A percentile compares a stretch with the other conserved stretches of the same genome.
Evolutionary conservation across 192 early-diverging fungal species (phyloP).

Genomic region (Diversispora eburnea): DNA sequence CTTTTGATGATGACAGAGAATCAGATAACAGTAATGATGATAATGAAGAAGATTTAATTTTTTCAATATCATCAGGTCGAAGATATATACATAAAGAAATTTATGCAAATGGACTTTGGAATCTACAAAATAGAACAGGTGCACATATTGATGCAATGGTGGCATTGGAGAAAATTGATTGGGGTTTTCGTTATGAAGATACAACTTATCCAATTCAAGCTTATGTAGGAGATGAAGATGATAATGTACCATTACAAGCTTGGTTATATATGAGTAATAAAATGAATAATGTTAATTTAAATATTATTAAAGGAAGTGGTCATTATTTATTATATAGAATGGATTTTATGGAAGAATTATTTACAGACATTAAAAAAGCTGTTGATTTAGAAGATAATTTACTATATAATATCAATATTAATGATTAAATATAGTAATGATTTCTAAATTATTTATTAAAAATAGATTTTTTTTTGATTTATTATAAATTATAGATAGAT

Average conservation of each 20-base stretch:
- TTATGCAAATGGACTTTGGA: constrained; percentile 23
- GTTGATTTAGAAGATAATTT: not conserved
- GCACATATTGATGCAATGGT: constrained; percentile 24
- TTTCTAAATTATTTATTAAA: too few relatives aligned
- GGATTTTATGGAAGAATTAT: constrained; percentile 32
- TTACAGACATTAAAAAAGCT: not conserved
- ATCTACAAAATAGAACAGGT: constrained; percentile 23
- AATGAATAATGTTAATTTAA: constrained; percentile 29
- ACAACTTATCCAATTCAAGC: constrained; percentile 18
- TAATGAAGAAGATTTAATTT: not conserved
- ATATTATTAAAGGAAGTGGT: constrained; percentile 14
- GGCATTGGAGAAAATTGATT: constrained; percentile 22
- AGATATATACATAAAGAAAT: constrained; percentile 27
- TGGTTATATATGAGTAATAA: constrained; percentile 23
- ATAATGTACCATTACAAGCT: constrained; percentile 19
- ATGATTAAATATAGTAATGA: not conserved
- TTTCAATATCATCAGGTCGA: constrained; percentile 15
- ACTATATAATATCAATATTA: not conserved
- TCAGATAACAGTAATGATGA: not conserved
- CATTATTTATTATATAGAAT: constrained; percentile 32
- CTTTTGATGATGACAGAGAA: not conserved
- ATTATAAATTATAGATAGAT: too few relatives aligned
- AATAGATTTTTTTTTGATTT: too few relatives aligned
- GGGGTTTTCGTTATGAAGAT: constrained; percentile 28
- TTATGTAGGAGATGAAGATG: constrained; percentile 24